Evolutionary conservation across 78 protist genomes (phyloP).

Genomic region (Dictyostelium purpureum): DNA sequence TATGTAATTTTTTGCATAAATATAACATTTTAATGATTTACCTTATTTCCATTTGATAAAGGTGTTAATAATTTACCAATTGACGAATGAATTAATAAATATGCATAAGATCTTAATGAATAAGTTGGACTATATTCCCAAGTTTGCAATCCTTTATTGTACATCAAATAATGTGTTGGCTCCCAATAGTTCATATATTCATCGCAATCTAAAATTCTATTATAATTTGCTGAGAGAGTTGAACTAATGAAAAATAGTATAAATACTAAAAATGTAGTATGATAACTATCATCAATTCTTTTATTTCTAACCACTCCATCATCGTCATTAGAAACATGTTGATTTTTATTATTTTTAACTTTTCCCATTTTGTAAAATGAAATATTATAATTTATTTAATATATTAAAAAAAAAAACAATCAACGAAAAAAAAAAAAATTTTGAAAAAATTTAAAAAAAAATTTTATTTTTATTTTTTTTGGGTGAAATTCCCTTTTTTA

Average conservation of each 20-base stretch:
- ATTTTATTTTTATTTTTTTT: too few relatives aligned
- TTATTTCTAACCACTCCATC: background rate
- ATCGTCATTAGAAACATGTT: too few relatives aligned
- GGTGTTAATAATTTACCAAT: slow-evolving; percentile 6
- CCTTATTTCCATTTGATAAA: slow-evolving; percentile 23
- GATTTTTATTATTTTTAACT: too few relatives aligned
- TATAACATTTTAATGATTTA: background rate
- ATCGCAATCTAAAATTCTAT: slow-evolving; percentile 93
- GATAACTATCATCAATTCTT: background rate
- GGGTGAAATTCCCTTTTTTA: too few relatives aligned
- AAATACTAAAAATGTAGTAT: background rate
- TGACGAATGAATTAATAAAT: slow-evolving; percentile 56
- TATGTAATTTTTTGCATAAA: too few relatives aligned
- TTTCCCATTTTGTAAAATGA: too few relatives aligned
- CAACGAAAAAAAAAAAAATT: background rate
- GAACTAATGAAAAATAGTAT: background rate
- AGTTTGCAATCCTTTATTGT: slow-evolving; percentile 92
- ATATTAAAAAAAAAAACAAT: background rate
- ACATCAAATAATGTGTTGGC: slow-evolving; percentile 89
- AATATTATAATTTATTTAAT: too few relatives aligned
- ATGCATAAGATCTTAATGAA: slow-evolving; percentile 91
- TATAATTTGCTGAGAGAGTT: slow-evolving; percentile 33
- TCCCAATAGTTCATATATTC: slow-evolving; percentile 97
- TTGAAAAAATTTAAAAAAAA: background rate
- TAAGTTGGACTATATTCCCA: slow-evolving; percentile 95